Conservation (phyloP, 805 yeast species). For the Starmerella kuoi region DNA sequence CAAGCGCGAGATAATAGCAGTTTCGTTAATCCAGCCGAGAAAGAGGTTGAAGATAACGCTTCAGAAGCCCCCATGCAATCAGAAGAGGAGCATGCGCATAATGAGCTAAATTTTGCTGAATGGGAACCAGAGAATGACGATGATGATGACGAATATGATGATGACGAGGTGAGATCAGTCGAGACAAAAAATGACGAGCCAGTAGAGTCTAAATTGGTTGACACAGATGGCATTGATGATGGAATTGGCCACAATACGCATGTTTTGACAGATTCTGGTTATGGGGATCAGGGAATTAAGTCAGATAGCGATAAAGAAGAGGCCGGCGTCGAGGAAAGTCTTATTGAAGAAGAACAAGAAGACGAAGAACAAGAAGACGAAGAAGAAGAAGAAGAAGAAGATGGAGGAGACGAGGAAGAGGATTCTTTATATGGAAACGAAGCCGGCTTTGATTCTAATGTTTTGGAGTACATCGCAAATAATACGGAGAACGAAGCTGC, state of each 20-base stretch:
- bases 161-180: not conserved
- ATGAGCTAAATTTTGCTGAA: not conserved
- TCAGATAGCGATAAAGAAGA: not conserved
- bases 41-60: not conserved
- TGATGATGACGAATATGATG: not conserved
- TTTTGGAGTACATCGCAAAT: not conserved
- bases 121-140: slow-evolving; percentile 5
- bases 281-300: not conserved
- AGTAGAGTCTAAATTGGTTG: not conserved
- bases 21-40: not conserved
- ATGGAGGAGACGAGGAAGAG: not conserved
- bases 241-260: no score
- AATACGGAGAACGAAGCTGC: not conserved
- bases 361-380: not conserved
- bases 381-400: not conserved
- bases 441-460: not conserved
- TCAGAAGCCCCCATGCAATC: not conserved
- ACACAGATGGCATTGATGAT: not conserved
- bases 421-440: not conserved
- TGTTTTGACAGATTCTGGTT: not conserved
- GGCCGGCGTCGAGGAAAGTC: not conserved
- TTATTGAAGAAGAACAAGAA: not conserved
- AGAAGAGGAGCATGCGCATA: not conserved
- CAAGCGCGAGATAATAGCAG: not conserved
- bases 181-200: not conserved